Conservation (phyloP, 768 basidiomycete genomes). For the Mrakia blollopis region DNA sequence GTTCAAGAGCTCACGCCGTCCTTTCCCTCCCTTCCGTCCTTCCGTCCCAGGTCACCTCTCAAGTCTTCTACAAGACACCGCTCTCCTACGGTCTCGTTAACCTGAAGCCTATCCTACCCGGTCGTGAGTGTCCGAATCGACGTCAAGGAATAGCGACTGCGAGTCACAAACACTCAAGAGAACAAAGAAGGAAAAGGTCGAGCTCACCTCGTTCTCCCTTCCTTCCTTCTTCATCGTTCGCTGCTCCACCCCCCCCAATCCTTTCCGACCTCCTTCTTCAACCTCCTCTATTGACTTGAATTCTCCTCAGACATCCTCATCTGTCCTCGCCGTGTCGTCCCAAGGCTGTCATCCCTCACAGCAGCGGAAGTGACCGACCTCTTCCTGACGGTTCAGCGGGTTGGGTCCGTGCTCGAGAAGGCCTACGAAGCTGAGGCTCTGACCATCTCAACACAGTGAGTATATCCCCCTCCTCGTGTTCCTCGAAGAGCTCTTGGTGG, state of each 20-base stretch:
- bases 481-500: too few species aligned
- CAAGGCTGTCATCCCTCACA: conserved; percentile 52
- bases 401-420: conserved; percentile 72
- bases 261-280: not conserved
- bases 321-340: conserved; percentile 52
- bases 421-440: conserved; percentile 77
- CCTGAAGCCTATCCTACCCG: conserved; percentile 82
- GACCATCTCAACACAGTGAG: conserved; percentile 83
- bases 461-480: not conserved
- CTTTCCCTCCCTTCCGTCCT: conserved; percentile 47
- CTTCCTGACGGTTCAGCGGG: conserved; percentile 70
- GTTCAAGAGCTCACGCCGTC: conserved; percentile 52
- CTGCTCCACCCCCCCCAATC: conserved; percentile 10
- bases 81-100: conserved; percentile 74
- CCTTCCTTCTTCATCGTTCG: conserved; percentile 4
- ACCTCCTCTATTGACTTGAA: not conserved
- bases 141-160: too few species aligned
- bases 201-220: not conserved
- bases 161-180: too few species aligned
- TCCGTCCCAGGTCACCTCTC: not conserved
- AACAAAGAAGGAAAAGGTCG: too few species aligned
- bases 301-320: conserved; percentile 53
- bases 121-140: conserved; percentile 59
- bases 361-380: conserved; percentile 67
- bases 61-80: conserved; percentile 30